Conservation (phyloP, 1,284 basidiomycete species). For the Microbotryum silenes-acaulis region DNA sequence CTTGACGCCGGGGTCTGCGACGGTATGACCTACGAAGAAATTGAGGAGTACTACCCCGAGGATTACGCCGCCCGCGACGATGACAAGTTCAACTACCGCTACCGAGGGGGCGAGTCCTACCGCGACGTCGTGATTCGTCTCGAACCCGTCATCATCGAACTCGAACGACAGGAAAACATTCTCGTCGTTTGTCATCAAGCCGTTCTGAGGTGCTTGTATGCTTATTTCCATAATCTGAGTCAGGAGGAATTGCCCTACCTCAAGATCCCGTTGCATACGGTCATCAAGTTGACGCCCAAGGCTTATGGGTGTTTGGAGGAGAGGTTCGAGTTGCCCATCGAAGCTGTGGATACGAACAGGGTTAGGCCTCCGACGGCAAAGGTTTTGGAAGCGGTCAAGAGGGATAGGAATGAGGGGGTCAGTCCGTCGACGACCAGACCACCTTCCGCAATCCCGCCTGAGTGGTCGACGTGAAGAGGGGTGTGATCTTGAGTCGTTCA, state of each 20-base stretch:
- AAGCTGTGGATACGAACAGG: slow-evolving; percentile 68
- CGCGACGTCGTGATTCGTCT: slow-evolving; percentile 58
- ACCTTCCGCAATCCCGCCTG: no score
- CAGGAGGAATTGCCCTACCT: slow-evolving; percentile 96
- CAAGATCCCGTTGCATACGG: slow-evolving; percentile 72
- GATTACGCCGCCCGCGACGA: slow-evolving; percentile 98
- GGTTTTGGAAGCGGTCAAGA: not conserved
- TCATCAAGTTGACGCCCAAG: slow-evolving; percentile 94
- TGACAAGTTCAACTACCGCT: slow-evolving; percentile 99
- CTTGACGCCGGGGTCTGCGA: slow-evolving; percentile 98
- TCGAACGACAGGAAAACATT: slow-evolving; percentile 95
- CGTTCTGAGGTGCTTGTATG: slow-evolving; percentile 72
- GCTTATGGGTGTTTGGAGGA: slow-evolving; percentile 99
- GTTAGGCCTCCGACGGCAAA: not conserved
- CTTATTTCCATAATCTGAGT: slow-evolving; percentile 61
- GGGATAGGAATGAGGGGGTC: no score
- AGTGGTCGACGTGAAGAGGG: no score
- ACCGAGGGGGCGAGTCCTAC: slow-evolving; percentile 85
- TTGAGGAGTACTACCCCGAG: slow-evolving; percentile 91
- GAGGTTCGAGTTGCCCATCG: slow-evolving; percentile 78
- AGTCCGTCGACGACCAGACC: no score
- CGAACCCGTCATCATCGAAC: slow-evolving; percentile 98
- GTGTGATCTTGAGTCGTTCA: no score
- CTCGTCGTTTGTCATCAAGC: slow-evolving; percentile 96
- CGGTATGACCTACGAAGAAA: slow-evolving; percentile 99